Percentiles rank a stretch among this genome's conserved stretches.
phyloP scores from a whole-genome alignment of 371 early-diverging fungal genomes.

The Rhizopus arrhizus region DNA sequence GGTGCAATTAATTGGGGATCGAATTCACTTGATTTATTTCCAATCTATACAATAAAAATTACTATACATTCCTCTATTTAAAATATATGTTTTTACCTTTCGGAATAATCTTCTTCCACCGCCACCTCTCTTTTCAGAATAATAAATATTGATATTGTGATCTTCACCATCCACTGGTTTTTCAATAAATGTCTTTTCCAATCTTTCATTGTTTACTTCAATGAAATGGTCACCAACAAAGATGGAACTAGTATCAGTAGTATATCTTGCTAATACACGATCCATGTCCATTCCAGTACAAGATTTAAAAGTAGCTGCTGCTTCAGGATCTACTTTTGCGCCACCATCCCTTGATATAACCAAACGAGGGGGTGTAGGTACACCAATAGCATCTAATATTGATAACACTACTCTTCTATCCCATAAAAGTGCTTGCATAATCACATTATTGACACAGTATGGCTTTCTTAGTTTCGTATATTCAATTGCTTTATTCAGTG shows the following conservation, averaged over 20 bases:
- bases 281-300: constrained; percentile 60
- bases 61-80: background rate
- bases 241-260: constrained; percentile 28
- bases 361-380: constrained; percentile 87
- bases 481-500: constrained; percentile 89
- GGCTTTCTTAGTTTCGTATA: constrained; percentile 87
- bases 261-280: constrained; percentile 36
- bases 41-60: constrained; percentile 58
- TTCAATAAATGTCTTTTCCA: constrained; percentile 96
- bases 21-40: constrained; percentile 95
- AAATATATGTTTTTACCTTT: constrained; percentile 63
- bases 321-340: constrained; percentile 50
- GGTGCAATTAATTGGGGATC: constrained; percentile 69
- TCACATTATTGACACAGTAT: constrained; percentile 89
- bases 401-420: constrained; percentile 90
- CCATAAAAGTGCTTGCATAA: constrained; percentile 88
- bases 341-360: constrained; percentile 77
- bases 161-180: constrained; percentile 97
- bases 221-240: constrained; percentile 68
- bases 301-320: constrained; percentile 43
- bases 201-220: constrained; percentile 61
- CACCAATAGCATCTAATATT: constrained; percentile 81
- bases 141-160: constrained; percentile 98
- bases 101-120: constrained; percentile 94
- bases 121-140: constrained; percentile 80